Base-by-base conservation (phyloP, 768 basidiomycete genomes). In the Tricholoma saponaceum region DNA sequence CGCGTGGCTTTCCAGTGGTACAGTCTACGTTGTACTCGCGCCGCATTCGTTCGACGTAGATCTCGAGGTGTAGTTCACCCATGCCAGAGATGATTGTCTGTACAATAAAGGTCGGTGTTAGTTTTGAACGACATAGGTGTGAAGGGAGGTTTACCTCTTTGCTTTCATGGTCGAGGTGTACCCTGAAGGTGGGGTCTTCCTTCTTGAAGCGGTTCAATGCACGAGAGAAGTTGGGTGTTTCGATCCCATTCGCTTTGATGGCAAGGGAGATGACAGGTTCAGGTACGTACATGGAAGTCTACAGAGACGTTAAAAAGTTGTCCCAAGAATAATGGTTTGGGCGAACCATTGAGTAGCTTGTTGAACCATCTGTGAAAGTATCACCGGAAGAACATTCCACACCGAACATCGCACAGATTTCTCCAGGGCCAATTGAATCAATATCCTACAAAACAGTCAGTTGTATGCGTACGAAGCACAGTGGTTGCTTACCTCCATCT, bases 31-130 rank as follows among this genome's bases (percentile, higher is more conserved):
- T 91, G 74, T 99, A 99, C 74, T 99, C 97, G 53, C 97, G 90
- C 64, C 86, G 88, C 95, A 99, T 98, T 39, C 97, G 92, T 70
- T 99, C 97, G 59, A 98, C 95, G 74, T 99, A 98, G 67, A 99
- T 96, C 68, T 99, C 97, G 22, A 99, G 83, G 69, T 99, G 97
- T 16, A 99, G 84, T 72, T 99, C 97, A 23, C 97, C 97, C 97
- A 99, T 99, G 20, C 97, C 97, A 28, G 95, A 98, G 62, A 99
- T 98, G 72, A 99, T 98, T 14, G 96, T 98, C 92, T 95, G 56
- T n/a, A 46, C 32, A 55, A 8, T 33, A 26, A 20, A 43, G 10
- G 44, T 32, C 43, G 18, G 14, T 32, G 10, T 12, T 18, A n/a
- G 26, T 3, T n/a, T 2, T 16, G 37, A 2, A 58, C 54, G 70